phyloP scores from a whole-genome alignment of 2,329 filamentous ascomycete species.

The Aspergillus brasiliensis region DNA sequence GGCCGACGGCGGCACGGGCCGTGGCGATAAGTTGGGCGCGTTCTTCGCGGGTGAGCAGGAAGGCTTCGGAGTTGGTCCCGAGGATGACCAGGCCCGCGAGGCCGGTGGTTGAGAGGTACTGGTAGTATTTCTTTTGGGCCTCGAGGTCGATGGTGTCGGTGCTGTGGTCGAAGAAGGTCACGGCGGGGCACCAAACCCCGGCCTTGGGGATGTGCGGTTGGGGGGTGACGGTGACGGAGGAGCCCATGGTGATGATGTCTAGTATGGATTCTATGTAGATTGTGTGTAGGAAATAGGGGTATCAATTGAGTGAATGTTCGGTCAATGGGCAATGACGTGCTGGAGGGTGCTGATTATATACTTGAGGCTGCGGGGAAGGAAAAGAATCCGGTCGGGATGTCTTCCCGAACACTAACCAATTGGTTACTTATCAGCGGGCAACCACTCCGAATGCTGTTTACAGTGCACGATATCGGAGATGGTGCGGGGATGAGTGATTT shows the following conservation, averaged over 20 bases:
- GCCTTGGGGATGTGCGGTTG: slow-evolving; percentile 27
- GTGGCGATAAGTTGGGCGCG: slow-evolving; percentile 58
- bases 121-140: slow-evolving; percentile 55
- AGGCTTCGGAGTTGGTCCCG: slow-evolving; percentile 60
- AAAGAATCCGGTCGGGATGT: slow-evolving; percentile 9
- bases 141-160: slow-evolving; percentile 53
- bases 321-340: neutral
- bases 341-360: neutral
- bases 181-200: slow-evolving; percentile 56
- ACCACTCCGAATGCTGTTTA: neutral
- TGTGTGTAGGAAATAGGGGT: neutral
- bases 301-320: neutral
- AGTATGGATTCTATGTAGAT: neutral
- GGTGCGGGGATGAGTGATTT: neutral
- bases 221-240: slow-evolving; percentile 9
- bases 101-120: slow-evolving; percentile 54
- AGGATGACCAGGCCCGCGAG: slow-evolving; percentile 57
- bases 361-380: neutral
- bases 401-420: neutral
- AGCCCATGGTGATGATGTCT: slow-evolving; percentile 17
- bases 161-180: slow-evolving; percentile 57
- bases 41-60: slow-evolving; percentile 62
- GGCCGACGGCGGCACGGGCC: slow-evolving; percentile 57
- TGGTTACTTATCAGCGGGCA: slow-evolving; percentile 7
- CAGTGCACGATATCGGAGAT: neutral